Percentiles rank a stretch among this genome's conserved stretches.
These are phyloP conservation scores for Grosmannia serpens DNA, from an alignment of 2,329 filamentous ascomycete genomes.

Conservation along the genomic window DNA sequence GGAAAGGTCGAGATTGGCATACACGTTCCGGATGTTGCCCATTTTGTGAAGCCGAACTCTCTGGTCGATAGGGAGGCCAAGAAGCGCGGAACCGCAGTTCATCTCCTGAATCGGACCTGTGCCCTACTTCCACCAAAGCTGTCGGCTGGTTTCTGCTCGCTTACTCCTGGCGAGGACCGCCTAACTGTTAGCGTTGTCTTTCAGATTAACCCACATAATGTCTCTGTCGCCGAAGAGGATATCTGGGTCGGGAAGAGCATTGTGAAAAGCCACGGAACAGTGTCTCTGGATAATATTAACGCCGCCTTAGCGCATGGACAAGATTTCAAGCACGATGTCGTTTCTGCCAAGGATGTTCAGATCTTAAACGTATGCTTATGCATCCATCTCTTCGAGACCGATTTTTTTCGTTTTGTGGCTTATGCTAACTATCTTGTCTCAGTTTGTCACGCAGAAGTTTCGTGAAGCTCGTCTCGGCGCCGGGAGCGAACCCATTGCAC, in stretches of 20 bases:
- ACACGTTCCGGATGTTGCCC: conserved; percentile 87
- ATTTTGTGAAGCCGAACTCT: conserved; percentile 94
- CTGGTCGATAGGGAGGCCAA: conserved; percentile 94
- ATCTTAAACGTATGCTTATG: conserved; percentile 53
- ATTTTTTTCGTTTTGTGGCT: background rate
- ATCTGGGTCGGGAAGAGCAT: conserved; percentile 91
- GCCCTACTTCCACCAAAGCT: conserved; percentile 82
- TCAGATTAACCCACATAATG: conserved; percentile 72
- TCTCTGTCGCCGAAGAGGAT: conserved; percentile 69
- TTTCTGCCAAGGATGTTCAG: conserved; percentile 65
- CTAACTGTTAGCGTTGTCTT: conserved; percentile 90
- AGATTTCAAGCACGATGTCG: conserved; percentile 51
- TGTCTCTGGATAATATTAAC: conserved; percentile 80
- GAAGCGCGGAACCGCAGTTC: conserved; percentile 93
- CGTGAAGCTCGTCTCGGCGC: conserved; percentile 77
- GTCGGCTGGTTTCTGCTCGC: conserved; percentile 75
- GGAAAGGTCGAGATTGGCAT: conserved; percentile 89
- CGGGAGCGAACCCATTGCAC: conserved; percentile 66
- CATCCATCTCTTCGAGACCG: background rate
- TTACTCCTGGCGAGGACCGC: conserved; percentile 77
- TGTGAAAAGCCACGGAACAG: conserved; percentile 79
- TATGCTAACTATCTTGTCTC: conserved; percentile 14
- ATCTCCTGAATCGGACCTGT: conserved; percentile 80
- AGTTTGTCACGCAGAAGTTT: conserved; percentile 79
- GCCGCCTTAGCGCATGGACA: conserved; percentile 56